Base-by-base conservation (phyloP, 225 moss, liverwort and hornwort species). In the Lunularia cruciata region DNA sequence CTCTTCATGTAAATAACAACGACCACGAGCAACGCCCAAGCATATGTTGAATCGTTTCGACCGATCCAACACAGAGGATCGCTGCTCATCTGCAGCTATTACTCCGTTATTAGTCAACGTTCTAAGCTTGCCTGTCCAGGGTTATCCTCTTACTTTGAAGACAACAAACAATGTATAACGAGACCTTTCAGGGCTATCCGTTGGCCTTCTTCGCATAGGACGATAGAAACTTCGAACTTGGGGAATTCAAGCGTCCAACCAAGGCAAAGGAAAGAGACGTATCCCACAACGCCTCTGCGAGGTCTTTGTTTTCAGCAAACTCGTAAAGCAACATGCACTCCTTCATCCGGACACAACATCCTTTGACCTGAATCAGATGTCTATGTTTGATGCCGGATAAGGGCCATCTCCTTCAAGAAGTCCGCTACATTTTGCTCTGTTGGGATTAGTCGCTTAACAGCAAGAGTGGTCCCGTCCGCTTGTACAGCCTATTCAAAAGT, bases 261-360 rank as follows among this genome's bases (percentile, higher is more conserved):
- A n/a, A n/a, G n/a, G n/a, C n/a, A n/a, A n/a, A n/a, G n/a, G n/a
- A 26, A 23, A 56, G 30, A 40, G 46, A 23, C 30, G 14, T 85
- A 86, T 86, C 86, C 88, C 86, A 86, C 60, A 86, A 73, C 54
- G 86, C 86, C 67, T 83, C 78, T 14, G 84, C 86, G 26, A 89
- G 78, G 49, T 86, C 83, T 33, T 80, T 74, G 34, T 89, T 86
- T 63, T 84, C 72, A 22, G 83, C 84, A 70, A 83, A 89, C 63
- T 85, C 89, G 37, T 89, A 83, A 26, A 89, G 87, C 14, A 90
- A 71, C 23, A 89, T 19, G 27, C 86, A 72, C 64, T 86, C 69
- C 20, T 82, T 77, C 35, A 78, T 80, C 55, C 67, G 71, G 12
- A 89, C 55, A 47, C 84, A 84, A 61, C 88, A 89, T 26, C 88